These are phyloP conservation scores for Phialemoniopsis sp. DNA, from an alignment of 2,329 filamentous ascomycete species.

Conservation along the genomic window DNA sequence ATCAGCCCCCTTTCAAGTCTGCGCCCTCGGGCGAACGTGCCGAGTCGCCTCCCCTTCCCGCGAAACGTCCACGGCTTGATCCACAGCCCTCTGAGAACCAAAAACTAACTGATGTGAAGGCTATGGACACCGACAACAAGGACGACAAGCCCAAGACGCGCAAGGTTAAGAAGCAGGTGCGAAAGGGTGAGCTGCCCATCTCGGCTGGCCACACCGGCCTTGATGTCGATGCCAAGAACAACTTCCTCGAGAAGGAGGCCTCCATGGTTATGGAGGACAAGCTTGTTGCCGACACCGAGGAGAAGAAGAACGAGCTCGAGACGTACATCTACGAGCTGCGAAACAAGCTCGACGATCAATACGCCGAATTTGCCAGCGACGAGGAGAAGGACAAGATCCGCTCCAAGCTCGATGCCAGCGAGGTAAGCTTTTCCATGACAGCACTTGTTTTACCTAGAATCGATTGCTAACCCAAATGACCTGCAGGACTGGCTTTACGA, in stretches of 20 bases:
- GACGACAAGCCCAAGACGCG: constrained; percentile 72
- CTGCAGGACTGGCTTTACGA: constrained; percentile 97
- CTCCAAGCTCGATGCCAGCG: constrained; percentile 74
- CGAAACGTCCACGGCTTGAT: constrained; percentile 4
- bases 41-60: too few species aligned
- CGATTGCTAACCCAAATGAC: constrained; percentile 14
- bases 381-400: constrained; percentile 76
- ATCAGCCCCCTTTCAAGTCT: constrained; percentile 4
- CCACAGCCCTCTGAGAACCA: constrained; percentile 1
- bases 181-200: constrained; percentile 92
- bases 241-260: constrained; percentile 76
- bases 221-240: constrained; percentile 62
- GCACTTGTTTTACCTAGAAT: background rate
- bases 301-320: constrained; percentile 99
- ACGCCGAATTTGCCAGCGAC: constrained; percentile 82
- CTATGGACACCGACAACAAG: constrained; percentile 80
- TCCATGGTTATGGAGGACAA: constrained; percentile 98
- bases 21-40: background rate
- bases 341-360: constrained; percentile 90
- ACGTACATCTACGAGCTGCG: constrained; percentile 95
- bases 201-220: constrained; percentile 78
- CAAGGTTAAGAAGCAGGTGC: constrained; percentile 99
- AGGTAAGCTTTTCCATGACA: constrained; percentile 74
- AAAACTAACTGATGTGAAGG: constrained; percentile 39
- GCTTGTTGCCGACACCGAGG: constrained; percentile 94